These are phyloP conservation scores for Metarhizium humberi DNA, from an alignment of 2,329 filamentous ascomycete genomes.

Conservation along the genomic window DNA sequence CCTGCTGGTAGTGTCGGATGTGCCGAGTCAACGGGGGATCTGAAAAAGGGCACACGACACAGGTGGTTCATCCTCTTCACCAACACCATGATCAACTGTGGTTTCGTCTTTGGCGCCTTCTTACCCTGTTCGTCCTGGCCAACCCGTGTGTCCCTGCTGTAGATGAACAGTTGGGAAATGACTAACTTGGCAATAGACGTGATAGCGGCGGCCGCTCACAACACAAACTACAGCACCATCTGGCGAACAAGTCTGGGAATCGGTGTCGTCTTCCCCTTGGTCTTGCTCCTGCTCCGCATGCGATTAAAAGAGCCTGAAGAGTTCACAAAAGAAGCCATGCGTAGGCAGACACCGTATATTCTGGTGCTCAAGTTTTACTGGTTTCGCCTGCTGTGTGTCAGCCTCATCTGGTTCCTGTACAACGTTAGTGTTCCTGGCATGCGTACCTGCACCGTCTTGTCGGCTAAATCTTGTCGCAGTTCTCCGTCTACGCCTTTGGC, in stretches of 20 bases:
- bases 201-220: no score
- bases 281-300: no score
- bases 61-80: conserved; percentile 88
- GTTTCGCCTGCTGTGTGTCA: conserved; percentile 43
- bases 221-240: no score
- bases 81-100: conserved; percentile 76
- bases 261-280: no score
- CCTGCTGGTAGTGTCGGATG: no score
- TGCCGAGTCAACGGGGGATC: no score
- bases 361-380: conserved; percentile 60
- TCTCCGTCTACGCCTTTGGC: conserved; percentile 74
- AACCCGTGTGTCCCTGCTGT: conserved; percentile 27
- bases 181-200: no score
- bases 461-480: conserved; percentile 34
- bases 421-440: no score
- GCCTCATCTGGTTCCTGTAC: no score
- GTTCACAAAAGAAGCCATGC: conserved; percentile 63
- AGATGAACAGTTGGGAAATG: no score
- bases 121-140: conserved; percentile 44
- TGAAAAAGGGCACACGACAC: conserved; percentile 68
- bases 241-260: no score
- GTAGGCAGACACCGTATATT: conserved; percentile 44
- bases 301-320: conserved; percentile 38
- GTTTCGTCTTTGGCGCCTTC: conserved; percentile 73
- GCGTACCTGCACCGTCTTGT: conserved; percentile 15